phyloP scores from a whole-genome alignment of 202 grass and related monocot species.

The Hordeum pubiflorum region DNA sequence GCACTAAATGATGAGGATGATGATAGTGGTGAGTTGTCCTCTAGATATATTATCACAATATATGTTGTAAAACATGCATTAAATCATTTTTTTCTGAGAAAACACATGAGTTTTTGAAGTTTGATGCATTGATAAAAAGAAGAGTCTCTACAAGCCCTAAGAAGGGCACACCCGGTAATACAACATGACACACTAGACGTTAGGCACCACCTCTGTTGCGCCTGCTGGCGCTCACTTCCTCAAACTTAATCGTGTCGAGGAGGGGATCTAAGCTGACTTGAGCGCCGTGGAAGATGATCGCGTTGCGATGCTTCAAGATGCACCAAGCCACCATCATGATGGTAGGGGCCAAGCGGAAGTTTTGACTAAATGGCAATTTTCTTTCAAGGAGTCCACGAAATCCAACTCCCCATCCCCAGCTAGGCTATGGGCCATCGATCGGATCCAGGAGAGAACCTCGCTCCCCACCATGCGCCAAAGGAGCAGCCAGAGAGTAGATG shows the following conservation, averaged over 20 bases:
- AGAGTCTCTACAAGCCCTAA: background rate
- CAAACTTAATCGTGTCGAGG: background rate
- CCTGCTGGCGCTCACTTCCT: background rate
- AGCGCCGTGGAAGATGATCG: background rate
- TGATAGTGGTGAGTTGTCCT: conserved; percentile 62
- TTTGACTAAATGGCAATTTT: background rate
- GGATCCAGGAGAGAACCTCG: background rate
- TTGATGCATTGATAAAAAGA: background rate
- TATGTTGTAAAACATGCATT: background rate
- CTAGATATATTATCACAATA: background rate
- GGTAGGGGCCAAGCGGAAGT: background rate
- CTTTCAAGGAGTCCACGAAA: background rate
- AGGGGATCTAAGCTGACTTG: background rate
- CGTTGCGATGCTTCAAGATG: background rate
- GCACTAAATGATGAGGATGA: conserved; percentile 72
- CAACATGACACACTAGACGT: background rate
- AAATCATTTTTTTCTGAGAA: background rate
- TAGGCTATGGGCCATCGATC: background rate
- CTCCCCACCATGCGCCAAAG: background rate
- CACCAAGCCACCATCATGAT: background rate
- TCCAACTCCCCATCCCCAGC: background rate
- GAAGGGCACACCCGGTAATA: background rate
- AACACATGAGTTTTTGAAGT: background rate
- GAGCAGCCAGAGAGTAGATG: background rate
- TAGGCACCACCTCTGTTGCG: background rate